These are phyloP conservation scores for Rhazya stricta DNA, from an alignment of 257 asterid species.

Conservation along the genomic window DNA sequence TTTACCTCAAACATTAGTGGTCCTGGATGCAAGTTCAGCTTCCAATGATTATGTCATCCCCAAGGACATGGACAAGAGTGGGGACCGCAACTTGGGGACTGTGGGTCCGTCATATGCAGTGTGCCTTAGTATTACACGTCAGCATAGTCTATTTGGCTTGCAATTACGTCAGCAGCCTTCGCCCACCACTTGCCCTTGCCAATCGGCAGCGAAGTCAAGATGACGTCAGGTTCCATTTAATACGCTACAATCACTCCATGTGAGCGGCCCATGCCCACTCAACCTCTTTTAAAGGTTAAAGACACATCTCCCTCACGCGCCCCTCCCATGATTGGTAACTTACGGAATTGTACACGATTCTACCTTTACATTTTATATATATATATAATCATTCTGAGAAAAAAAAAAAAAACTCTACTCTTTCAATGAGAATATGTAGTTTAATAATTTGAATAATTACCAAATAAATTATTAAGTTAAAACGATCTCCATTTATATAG, in stretches of 20 bases:
- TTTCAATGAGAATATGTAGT: too few relatives aligned
- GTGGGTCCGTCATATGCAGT: background rate
- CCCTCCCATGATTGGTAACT: background rate
- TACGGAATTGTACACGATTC: too few relatives aligned
- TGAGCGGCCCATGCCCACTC: conserved; percentile 17
- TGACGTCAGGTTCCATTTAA: conserved; percentile 26
- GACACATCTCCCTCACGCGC: background rate
- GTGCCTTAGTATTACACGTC: conserved; percentile 12
- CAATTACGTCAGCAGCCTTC: conserved; percentile 21
- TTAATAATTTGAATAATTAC: too few relatives aligned
- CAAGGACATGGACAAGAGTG: background rate
- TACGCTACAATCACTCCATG: conserved; percentile 25
- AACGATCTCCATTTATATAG: too few relatives aligned
- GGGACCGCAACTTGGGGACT: background rate
- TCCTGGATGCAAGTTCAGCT: background rate
- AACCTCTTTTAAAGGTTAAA: background rate
- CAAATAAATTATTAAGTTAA: too few relatives aligned
- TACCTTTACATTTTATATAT: too few relatives aligned
- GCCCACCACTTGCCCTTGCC: conserved; percentile 3
- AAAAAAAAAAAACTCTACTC: too few relatives aligned
- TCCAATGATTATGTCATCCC: conserved; percentile 18
- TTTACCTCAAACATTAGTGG: too few relatives aligned
- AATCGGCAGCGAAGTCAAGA: conserved; percentile 15
- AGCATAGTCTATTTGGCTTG: conserved; percentile 5
- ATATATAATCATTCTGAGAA: too few relatives aligned